Base-by-base conservation (phyloP, 768 basidiomycete genomes). In the Calvatia gigantea region DNA sequence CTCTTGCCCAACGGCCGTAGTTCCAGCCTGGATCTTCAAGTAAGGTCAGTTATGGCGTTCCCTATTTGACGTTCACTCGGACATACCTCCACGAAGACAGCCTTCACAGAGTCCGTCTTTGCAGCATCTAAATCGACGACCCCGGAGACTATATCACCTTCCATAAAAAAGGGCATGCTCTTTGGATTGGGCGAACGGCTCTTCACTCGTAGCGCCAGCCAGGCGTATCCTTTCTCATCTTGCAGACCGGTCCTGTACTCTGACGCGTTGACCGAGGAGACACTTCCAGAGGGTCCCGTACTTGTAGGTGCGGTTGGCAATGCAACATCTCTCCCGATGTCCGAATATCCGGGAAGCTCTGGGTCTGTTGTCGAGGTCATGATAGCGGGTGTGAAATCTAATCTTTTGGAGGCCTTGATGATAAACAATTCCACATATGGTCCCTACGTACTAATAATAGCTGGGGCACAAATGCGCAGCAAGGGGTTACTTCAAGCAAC, bases 1-100 rank as follows among this genome's bases (percentile, higher is more conserved):
- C 48, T 84, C 80, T 59, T 85, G 83, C 12, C 81, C 81, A 4
- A 84, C 79, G 2, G 77, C 66, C 3, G 81, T 82, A 15, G 77
- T 77, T 4, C 77, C 75, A 28, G 69, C 81, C 32, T 69, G 66
- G 8, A 81, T 65, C 82, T 82, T 56, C 6, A 32, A 19, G 6
- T 17, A 17, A 25, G 32, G 6, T 17, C 21, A 25, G 32, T 32
- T 31, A 55, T 42, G 35, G 32, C 17, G 12, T 35, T 39, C n/a
- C 41, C 32, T 35, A 39, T 15, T 31, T 25, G 43, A 44, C 35
- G 38, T 15, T 43, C 23, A 9, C 2, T 6, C 35, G 72, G 77
- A 51, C 55, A 80, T 81, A 53, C 74, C 69, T 59, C 84, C 61
- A 9, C 71, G 69, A 29, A 86, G 70, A 27, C 68, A 71, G 44